Base-by-base conservation (phyloP, 179 eudicot species). In the Beta corolliflora region DNA sequence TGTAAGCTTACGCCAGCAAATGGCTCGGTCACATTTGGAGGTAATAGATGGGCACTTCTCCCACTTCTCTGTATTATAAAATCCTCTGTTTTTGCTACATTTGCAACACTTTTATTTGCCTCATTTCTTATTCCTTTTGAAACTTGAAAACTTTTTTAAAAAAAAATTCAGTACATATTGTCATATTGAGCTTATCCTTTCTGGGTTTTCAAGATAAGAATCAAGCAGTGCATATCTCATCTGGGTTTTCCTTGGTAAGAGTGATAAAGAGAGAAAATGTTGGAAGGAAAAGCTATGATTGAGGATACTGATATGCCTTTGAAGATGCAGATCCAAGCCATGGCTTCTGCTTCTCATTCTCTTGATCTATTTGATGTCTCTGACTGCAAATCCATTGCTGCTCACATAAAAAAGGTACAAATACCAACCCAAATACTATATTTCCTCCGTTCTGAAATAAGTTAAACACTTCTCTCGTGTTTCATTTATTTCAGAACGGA, bases 281-380 rank as follows among this genome's bases (percentile, higher is more conserved):
- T 95, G 89, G 98, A 95, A 88, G 99, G 99, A 71, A 95, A 94
- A 81, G 99, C 91, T 52, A 29, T 90, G 84, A 85, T 94, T 25
- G 93, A 92, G 58, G 99, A 95, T 73, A 90, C 98, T 79, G 99
- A 95, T 83, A 95, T 95, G 98, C 98, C 98, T 10, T 5, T 77
- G 87, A 95, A 91, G 90, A 92, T 95, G 98, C 98, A 93, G 89
- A 86, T 91, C 81, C 99, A 94, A 84, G 99, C 99, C 41, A 94
- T 91, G 97, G 85, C 88, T 63, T 90, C 83, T 84, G 98, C 99
- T 82, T 94, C 94, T 87, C 88, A 94, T 75, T 97, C 99, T 85
- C 85, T 95, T 69, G 99, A 95, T 85, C 85, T 92, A 50, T 92
- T 83, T 83, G 99, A 95, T 88, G 98, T 94, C 50, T 19, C 85